These are phyloP conservation scores for Fraxinus angustifolia DNA, from an alignment of 305 asterid genomes.

Conservation along the genomic window DNA sequence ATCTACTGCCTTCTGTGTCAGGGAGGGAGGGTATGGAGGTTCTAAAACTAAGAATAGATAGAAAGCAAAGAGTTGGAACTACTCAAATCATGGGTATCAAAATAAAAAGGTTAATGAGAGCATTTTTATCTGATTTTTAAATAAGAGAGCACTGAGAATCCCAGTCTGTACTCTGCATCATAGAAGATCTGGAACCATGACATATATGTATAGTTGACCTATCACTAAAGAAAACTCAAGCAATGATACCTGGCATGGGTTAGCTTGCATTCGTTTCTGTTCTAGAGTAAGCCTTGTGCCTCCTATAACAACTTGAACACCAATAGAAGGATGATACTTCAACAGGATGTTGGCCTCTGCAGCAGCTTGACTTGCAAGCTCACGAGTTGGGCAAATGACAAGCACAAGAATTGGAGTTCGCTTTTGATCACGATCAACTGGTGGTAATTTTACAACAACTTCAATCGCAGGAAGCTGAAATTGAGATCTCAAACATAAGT, in stretches of 20 bases:
- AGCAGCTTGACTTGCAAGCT: constrained; percentile 95
- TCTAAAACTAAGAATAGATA: neutral
- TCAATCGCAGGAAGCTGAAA: constrained; percentile 96
- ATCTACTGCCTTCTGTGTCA: neutral
- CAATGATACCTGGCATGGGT: constrained; percentile 76
- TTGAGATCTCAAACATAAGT: constrained; percentile 21
- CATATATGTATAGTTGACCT: neutral
- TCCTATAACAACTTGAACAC: constrained; percentile 95
- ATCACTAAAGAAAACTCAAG: neutral
- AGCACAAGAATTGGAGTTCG: constrained; percentile 77
- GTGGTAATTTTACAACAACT: constrained; percentile 58
- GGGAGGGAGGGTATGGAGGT: neutral
- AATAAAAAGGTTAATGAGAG: neutral
- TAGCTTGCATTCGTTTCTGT: constrained; percentile 88
- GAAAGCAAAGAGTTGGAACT: neutral
- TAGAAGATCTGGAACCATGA: constrained; percentile 1
- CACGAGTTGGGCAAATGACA: constrained; percentile 88
- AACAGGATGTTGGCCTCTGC: constrained; percentile 77
- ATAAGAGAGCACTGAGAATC: neutral
- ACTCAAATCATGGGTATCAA: neutral
- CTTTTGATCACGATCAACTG: constrained; percentile 54
- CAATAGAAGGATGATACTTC: constrained; percentile 90
- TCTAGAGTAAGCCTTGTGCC: constrained; percentile 87
- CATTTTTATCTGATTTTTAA: neutral
- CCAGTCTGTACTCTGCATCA: neutral